These are phyloP conservation scores for Pleurotus citrinopileatus DNA, from an alignment of 768 basidiomycete species.

Conservation along the genomic window DNA sequence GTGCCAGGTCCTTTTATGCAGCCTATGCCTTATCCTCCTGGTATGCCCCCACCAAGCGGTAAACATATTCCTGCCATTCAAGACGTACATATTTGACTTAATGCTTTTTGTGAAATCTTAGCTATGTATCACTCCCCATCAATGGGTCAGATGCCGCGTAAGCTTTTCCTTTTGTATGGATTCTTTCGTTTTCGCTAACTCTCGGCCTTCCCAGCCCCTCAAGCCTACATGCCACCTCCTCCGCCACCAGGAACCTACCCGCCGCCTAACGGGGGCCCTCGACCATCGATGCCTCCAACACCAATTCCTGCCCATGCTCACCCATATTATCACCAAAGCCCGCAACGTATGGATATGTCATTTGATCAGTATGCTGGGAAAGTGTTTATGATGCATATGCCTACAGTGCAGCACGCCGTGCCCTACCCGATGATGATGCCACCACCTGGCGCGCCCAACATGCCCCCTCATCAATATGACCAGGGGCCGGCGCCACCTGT, in stretches of 20 bases:
- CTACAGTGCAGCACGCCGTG: constrained; percentile 78
- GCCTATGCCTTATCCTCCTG: constrained; percentile 79
- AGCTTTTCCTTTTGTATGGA: constrained; percentile 24
- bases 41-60: constrained; percentile 79
- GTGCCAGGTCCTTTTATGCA: constrained; percentile 83
- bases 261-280: constrained; percentile 74
- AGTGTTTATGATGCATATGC: constrained; percentile 26
- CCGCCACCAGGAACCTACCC: constrained; percentile 77
- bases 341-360: constrained; percentile 57
- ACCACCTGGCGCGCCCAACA: constrained; percentile 53
- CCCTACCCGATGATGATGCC: constrained; percentile 95
- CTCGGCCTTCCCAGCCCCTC: constrained; percentile 55
- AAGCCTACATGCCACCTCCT: constrained; percentile 76
- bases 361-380: constrained; percentile 20
- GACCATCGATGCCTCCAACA: constrained; percentile 90
- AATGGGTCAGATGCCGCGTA: constrained; percentile 89
- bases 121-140: constrained; percentile 81
- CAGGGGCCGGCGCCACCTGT: constrained; percentile 66
- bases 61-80: constrained; percentile 24
- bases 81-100: background rate
- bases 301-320: constrained; percentile 86
- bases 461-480: constrained; percentile 73
- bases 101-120: too few species aligned
- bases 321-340: constrained; percentile 87
- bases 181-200: background rate